These are phyloP conservation scores for Trametes elegans DNA, from an alignment of 768 basidiomycete species.

Conservation along the genomic window DNA sequence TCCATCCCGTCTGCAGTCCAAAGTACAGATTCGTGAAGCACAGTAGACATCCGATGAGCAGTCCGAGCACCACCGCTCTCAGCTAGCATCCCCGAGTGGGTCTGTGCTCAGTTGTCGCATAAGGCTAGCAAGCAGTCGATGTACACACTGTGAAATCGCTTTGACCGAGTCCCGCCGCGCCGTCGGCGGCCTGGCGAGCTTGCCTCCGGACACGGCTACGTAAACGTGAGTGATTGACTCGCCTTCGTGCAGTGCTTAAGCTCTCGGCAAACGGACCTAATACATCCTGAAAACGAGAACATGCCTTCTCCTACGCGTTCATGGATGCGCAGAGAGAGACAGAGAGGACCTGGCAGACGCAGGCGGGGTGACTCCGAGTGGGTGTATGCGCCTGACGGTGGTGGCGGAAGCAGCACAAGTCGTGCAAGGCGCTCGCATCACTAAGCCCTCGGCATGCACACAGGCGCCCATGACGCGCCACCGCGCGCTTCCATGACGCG, in stretches of 20 bases:
- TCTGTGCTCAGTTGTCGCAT: neutral
- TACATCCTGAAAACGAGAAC: constrained; percentile 1
- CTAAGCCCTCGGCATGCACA: neutral
- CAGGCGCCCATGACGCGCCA: neutral
- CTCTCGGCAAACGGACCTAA: constrained; percentile 4
- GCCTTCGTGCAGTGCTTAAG: too few relatives aligned
- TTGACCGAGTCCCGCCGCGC: constrained; percentile 14
- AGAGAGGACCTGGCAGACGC: neutral
- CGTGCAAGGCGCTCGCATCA: neutral
- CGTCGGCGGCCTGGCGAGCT: constrained; percentile 1
- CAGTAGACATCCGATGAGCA: constrained; percentile 81
- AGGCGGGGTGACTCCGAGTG: neutral
- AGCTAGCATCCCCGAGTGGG: constrained; percentile 12
- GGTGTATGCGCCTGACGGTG: too few relatives aligned
- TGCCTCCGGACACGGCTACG: constrained; percentile 11
- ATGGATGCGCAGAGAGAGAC: neutral
- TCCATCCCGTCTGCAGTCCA: constrained; percentile 88
- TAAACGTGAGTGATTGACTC: neutral
- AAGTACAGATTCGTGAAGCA: constrained; percentile 93
- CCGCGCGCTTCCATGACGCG: neutral
- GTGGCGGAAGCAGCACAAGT: neutral
- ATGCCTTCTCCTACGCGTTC: neutral
- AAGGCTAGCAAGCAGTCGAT: neutral
- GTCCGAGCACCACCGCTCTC: constrained; percentile 69
- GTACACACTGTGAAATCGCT: constrained; percentile 21